Evolutionary conservation across 768 basidiomycete species (phyloP), one percentile per base, ranked within the genome.

Genomic region (Crucibulum laeve): DNA sequence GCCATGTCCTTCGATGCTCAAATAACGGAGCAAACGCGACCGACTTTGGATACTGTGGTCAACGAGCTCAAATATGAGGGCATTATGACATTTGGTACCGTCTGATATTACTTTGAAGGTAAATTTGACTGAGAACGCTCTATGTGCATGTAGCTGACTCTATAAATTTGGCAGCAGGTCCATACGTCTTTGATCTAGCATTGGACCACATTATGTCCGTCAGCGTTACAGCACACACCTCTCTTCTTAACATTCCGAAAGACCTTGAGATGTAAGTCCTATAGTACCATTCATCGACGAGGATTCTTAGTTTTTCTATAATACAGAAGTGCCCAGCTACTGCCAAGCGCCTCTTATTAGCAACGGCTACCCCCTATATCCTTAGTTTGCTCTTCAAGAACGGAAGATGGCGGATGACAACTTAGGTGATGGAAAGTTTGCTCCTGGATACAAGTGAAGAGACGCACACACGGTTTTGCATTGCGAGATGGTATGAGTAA

Each of bases 101-200:
- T 74, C 3, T 84, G 83, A 3, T 88, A 80, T 66, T 90, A 87
- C 65, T 81, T 75, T 43, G 82, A 83, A 46, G 84, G 78, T 73
- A 46, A 45, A 68, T 55, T n/a, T n/a, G n/a, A n/a, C n/a, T n/a
- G n/a, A n/a, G 11, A 39, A 28, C 46, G 6, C 15, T 1, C 46
- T 14, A 22, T 18, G 21, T 21, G 25, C 11, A 18, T 5, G 14
- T 4, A 32, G 17, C 8, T 34, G 19, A 46, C 11, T 4, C 5
- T 22, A 7, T 23, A 7, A 25, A 6, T 5, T 42, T 21, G n/a
- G 1, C 5, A 19, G 15, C 7, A 79, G 77, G 60, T 13, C 77
- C 79, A 37, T 78, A 77, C 42, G 71, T 69, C 30, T 80, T 84
- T 64, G 73, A 85, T 52, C 70, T 84, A 40, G 79, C 80, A 2